Evolutionary conservation across 768 basidiomycete species (phyloP), one percentile per base, ranked within the genome.

Genomic region (Tricholoma sp.): DNA sequence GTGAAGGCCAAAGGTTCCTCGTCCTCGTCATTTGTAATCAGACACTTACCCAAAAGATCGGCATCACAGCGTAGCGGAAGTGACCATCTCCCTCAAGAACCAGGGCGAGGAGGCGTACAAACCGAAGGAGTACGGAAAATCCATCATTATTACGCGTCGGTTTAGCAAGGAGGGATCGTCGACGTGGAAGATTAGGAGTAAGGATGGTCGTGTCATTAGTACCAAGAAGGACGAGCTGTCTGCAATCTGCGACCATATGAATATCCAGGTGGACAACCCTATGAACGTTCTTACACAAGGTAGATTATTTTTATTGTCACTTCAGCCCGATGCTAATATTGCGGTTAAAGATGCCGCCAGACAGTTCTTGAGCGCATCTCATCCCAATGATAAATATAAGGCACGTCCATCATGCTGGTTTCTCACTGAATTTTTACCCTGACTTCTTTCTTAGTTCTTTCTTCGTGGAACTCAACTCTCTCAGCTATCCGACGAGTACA

Each of bases 251-350:
- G 92, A 96, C 66, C 89, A 94, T 61, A 96, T 97, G 88, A 94
- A 94, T 63, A 91, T 99, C 54, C 94, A 96, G 67, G 91, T 97
- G 57, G 94, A 97, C 67, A 95, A 95, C 65, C 96, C 95, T 1
- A 85, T 98, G 84, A 98, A 92, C 59, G 88, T 99, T 24, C 78
- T 96, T 44, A 94, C 91, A 0, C 92, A 94, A 78, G 91, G 88
- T 80, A 59, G 24, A 65, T 57, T 13, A 8, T 32, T 49, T 41
- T 42, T 9, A 37, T 24, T 45, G 15, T 11, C 36, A n/a, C 41
- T 20, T 37, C 47, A 8, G 74, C 3, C 9, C 18, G 8, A 15
- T 42, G 20, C 15, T 41, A 29, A 42, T 29, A 10, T 13, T 8
- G n/a, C 69, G 11, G 12, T 20, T 47, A 6, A 45, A 80, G 88